These are phyloP conservation scores for Termitomyces sp. DNA, from an alignment of 768 basidiomycete species.

Conservation along the genomic window DNA sequence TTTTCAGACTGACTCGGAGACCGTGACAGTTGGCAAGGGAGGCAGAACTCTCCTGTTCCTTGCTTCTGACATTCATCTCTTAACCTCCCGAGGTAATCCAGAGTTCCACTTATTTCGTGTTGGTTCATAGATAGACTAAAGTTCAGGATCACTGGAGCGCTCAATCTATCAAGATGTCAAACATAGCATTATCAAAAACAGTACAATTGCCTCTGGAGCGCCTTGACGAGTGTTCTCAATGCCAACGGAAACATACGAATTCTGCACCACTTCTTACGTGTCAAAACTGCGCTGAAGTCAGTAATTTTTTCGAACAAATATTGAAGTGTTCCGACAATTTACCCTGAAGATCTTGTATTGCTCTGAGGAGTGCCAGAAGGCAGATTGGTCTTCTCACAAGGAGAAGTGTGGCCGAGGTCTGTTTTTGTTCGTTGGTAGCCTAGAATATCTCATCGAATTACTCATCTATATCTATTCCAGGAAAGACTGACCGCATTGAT, in stretches of 20 bases:
- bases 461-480: neutral
- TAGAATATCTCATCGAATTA: neutral
- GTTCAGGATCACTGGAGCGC: neutral
- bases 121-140: neutral
- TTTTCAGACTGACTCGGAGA: no score
- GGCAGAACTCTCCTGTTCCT: no score
- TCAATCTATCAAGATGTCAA: neutral
- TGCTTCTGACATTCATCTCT: no score
- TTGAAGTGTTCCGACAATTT: neutral
- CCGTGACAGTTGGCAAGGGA: no score
- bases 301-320: neutral
- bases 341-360: neutral
- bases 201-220: conserved; percentile 16
- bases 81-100: no score
- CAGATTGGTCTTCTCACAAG: conserved; percentile 2
- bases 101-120: neutral
- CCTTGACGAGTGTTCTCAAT: conserved; percentile 13
- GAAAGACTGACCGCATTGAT: conserved; percentile 28
- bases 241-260: neutral
- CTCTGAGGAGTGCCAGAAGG: neutral
- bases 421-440: neutral
- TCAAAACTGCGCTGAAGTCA: conserved; percentile 15
- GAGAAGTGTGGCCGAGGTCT: neutral
- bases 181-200: neutral
- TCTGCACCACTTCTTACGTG: conserved; percentile 10